A percentile compares a stretch with the other conserved stretches of the same genome.
phyloP scores from a whole-genome alignment of 192 early-diverging fungal genomes.

The Coemansia sp. region DNA sequence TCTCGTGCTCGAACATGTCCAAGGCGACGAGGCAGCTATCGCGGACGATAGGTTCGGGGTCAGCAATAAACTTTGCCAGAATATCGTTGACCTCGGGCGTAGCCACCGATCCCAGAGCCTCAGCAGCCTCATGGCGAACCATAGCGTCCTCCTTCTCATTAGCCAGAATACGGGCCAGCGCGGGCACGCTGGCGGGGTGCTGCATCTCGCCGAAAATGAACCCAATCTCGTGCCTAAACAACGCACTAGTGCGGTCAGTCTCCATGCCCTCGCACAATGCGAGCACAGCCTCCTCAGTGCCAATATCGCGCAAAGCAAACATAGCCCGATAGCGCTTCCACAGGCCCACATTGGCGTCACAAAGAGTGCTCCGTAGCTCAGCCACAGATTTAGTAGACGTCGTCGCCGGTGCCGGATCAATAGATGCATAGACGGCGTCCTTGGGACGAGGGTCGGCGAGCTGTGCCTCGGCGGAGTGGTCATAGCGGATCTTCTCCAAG shows the following conservation, averaged over 20 bases:
- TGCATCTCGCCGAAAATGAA: conserved; percentile 99
- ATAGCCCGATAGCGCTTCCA: conserved; percentile 94
- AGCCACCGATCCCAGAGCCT: conserved; percentile 94
- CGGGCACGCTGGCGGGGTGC: conserved; percentile 84
- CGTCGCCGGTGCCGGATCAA: conserved; percentile 89
- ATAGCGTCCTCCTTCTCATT: conserved; percentile 79
- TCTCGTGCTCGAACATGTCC: conserved; percentile 95
- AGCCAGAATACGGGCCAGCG: conserved; percentile 72
- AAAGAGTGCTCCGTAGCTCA: conserved; percentile 64
- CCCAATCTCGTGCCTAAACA: conserved; percentile 94
- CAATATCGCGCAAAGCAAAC: conserved; percentile 90
- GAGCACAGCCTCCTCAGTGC: conserved; percentile 75
- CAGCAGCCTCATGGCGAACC: conserved; percentile 97
- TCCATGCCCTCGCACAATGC: conserved; percentile 83
- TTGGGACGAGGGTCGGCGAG: conserved; percentile 18
- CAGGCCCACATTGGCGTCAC: conserved; percentile 68
- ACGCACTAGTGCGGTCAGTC: conserved; percentile 64
- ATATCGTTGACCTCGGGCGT: conserved; percentile 77
- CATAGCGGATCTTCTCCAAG: conserved; percentile 80
- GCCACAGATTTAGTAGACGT: conserved; percentile 59
- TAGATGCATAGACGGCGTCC: conserved; percentile 65
- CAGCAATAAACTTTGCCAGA: conserved; percentile 69
- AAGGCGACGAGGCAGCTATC: conserved; percentile 91
- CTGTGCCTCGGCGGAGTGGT: conserved; percentile 50
- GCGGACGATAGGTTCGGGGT: conserved; percentile 80